Conservation (phyloP, 306 rosid genomes). For the Trichosanthes cucumerina region DNA sequence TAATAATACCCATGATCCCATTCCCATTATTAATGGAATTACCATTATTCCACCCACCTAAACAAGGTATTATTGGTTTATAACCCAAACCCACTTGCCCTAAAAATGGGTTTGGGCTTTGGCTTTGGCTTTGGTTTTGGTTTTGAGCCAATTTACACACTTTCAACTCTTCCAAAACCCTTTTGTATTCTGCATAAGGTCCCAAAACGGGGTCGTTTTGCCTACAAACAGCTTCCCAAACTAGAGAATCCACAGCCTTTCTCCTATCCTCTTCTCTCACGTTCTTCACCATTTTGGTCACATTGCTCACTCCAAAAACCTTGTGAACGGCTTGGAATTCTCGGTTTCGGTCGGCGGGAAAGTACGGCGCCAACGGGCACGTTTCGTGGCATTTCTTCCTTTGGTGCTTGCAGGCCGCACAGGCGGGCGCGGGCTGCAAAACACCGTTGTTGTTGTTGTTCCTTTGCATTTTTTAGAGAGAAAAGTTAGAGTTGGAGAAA, state of each 20-base stretch:
- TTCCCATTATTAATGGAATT: conserved; percentile 4
- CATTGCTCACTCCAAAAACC: conserved; percentile 71
- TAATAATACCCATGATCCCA: background rate
- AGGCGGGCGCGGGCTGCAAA: conserved; percentile 40
- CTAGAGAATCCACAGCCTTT: conserved; percentile 49
- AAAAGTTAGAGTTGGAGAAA: background rate
- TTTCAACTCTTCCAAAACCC: conserved; percentile 35
- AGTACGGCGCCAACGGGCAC: conserved; percentile 56
- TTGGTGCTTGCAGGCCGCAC: conserved; percentile 86
- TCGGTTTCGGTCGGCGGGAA: conserved; percentile 38
- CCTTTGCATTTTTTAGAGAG: conserved; percentile 41
- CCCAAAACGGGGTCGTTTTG: conserved; percentile 68
- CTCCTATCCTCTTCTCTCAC: conserved; percentile 32
- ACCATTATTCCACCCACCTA: conserved; percentile 25
- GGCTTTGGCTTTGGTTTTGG: conserved; percentile 8
- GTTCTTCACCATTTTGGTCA: conserved; percentile 48
- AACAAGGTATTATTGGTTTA: conserved; percentile 28
- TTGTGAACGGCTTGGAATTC: conserved; percentile 69
- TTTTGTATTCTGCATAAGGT: conserved; percentile 50
- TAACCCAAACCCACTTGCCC: conserved; percentile 14
- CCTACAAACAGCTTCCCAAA: conserved; percentile 77
- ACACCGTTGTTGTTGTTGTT: conserved; percentile 10
- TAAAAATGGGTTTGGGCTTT: conserved; percentile 21
- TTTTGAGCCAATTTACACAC: conserved; percentile 15
- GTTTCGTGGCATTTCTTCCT: conserved; percentile 58